Conservation (phyloP, 495 filamentous ascomycete species). For the Penicillium dipodomyicola region DNA sequence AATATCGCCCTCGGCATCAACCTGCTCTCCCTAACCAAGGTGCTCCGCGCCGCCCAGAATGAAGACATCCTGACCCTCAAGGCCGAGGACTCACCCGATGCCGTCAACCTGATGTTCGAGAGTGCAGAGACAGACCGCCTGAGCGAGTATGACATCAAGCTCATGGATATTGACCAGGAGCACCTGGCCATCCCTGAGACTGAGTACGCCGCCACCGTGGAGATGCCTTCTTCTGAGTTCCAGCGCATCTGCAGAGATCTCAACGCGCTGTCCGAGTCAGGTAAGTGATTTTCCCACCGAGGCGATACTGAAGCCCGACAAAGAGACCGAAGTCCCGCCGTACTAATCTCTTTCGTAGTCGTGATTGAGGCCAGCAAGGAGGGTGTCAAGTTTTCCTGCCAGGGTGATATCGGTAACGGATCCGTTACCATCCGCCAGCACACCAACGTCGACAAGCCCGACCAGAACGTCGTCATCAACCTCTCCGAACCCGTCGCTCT, state of each 20-base stretch:
- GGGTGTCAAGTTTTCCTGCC: conserved; percentile 91
- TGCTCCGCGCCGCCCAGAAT: conserved; percentile 89
- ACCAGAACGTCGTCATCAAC: conserved; percentile 80
- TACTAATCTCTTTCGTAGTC: conserved; percentile 51
- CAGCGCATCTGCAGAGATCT: conserved; percentile 92
- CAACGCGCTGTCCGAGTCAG: conserved; percentile 88
- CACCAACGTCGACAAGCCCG: conserved; percentile 87
- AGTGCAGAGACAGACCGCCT: conserved; percentile 83
- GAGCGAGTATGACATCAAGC: conserved; percentile 98
- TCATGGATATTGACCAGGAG: conserved; percentile 99
- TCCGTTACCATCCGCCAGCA: conserved; percentile 87
- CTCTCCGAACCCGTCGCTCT: conserved; percentile 90
- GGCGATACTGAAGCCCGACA: not conserved
- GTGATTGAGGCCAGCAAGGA: conserved; percentile 96
- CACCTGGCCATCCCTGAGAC: conserved; percentile 98
- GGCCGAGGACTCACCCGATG: conserved; percentile 94
- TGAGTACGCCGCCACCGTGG: conserved; percentile 89
- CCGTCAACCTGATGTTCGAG: conserved; percentile 95
- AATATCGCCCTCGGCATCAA: conserved; percentile 99
- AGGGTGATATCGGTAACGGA: conserved; percentile 93
- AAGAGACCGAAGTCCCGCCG: not conserved
- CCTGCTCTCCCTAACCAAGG: conserved; percentile 92
- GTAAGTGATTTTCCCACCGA: conserved; percentile 46
- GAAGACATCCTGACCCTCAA: conserved; percentile 95
- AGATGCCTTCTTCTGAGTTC: conserved; percentile 88